phyloP scores from a whole-genome alignment of 2,329 filamentous ascomycete genomes.

The Talaromyces marneffei region DNA sequence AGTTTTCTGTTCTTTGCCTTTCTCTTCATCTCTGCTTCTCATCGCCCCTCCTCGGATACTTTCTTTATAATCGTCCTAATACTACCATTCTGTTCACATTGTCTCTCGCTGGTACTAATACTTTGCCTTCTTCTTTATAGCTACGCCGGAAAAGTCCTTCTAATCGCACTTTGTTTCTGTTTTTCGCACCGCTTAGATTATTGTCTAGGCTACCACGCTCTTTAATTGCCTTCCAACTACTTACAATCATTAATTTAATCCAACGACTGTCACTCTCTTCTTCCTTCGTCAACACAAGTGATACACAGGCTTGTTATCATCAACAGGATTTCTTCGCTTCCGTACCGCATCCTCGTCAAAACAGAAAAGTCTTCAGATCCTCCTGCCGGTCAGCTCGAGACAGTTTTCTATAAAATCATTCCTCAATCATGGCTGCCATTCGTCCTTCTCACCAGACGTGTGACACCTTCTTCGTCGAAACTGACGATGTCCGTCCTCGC shows the following conservation, averaged over 20 bases:
- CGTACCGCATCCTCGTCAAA: conserved; percentile 25
- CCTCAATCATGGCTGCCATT: conserved; percentile 48
- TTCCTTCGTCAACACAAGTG: conserved; percentile 34
- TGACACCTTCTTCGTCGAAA: conserved; percentile 64
- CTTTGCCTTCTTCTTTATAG: conserved; percentile 25
- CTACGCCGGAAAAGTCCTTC: conserved; percentile 26
- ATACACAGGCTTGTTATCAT: conserved; percentile 25
- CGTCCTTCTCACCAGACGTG: conserved; percentile 53
- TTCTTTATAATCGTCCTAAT: background rate
- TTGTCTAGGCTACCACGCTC: conserved; percentile 39
- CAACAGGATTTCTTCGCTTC: conserved; percentile 41
- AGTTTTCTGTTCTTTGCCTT: conserved; percentile 20
- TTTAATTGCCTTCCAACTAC: conserved; percentile 52
- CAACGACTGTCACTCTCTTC: conserved; percentile 49
- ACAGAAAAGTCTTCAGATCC: conserved; percentile 22
- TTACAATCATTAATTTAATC: conserved; percentile 50
- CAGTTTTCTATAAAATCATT: conserved; percentile 1
- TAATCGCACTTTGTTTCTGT: conserved; percentile 15
- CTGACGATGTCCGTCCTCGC: conserved; percentile 48
- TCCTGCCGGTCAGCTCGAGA: conserved; percentile 19
- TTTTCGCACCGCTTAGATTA: conserved; percentile 34
- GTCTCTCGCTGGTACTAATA: conserved; percentile 22
- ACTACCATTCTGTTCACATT: background rate
- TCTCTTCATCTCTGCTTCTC: conserved; percentile 10
- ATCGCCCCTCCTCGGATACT: background rate